Evolutionary conservation across 2,329 filamentous ascomycete species (phyloP).

Genomic region (Colletotrichum cordylinicola): DNA sequence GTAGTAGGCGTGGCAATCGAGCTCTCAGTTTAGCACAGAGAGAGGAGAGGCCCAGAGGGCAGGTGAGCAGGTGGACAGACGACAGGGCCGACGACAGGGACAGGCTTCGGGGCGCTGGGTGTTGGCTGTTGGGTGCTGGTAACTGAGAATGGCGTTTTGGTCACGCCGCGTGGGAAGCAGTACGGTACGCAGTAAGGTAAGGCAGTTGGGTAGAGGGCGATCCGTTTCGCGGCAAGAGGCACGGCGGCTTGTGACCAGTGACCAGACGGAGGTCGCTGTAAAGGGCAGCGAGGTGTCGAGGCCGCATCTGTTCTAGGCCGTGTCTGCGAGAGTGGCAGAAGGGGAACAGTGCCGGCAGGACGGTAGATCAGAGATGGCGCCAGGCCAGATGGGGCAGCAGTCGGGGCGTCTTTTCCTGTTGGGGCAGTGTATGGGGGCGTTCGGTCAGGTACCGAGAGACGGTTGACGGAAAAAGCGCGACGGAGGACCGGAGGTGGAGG

Average conservation of each 20-base stretch:
- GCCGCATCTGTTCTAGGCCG: slow-evolving; percentile 12
- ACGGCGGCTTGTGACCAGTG: slow-evolving; percentile 12
- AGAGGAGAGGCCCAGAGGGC: not conserved
- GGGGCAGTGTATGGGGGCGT: not conserved
- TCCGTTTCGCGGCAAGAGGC: slow-evolving; percentile 19
- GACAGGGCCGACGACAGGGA: not conserved
- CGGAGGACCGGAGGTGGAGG: slow-evolving; percentile 2
- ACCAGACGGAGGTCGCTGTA: slow-evolving; percentile 8
- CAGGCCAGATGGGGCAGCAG: not conserved
- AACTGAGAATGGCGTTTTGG: not conserved
- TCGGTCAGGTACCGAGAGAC: slow-evolving; percentile 21
- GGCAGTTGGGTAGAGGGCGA: slow-evolving; percentile 10
- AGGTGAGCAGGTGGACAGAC: slow-evolving; percentile 11
- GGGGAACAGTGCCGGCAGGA: slow-evolving; percentile 19
- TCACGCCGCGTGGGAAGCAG: not conserved
- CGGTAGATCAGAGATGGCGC: slow-evolving; percentile 1
- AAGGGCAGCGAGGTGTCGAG: slow-evolving; percentile 12
- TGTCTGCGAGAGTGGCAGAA: slow-evolving; percentile 12
- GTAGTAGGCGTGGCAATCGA: not conserved
- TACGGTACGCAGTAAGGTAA: too few species aligned
- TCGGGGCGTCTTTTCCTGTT: not conserved
- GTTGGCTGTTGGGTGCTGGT: not conserved
- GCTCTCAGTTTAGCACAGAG: not conserved
- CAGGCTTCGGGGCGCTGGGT: not conserved
- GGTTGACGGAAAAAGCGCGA: slow-evolving; percentile 19